Evolutionary conservation across 2,329 filamentous ascomycete genomes (phyloP), one percentile per base, ranked within the genome.

Genomic region (Sporothrix euskadiensis): DNA sequence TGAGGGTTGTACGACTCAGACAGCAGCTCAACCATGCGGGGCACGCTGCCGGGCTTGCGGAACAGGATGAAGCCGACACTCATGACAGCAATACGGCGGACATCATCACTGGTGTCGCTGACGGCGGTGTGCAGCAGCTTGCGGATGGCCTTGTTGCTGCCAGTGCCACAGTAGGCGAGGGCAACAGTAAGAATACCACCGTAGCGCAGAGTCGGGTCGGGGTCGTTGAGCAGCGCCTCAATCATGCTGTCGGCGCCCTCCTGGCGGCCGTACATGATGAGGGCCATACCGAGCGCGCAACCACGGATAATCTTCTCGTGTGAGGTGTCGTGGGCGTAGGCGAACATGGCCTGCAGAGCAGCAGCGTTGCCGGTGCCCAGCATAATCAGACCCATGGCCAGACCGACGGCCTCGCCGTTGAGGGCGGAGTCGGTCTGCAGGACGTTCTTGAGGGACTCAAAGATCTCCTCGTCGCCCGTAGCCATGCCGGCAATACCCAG

Each of bases 151-250:
- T 98, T 98, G 87, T 99, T 99, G 88, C 94, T 98, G 77, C 95
- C 93, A 56, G 93, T 98, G 73, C 96, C 96, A 80, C 95, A 98
- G 84, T 99, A 99, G 22, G 96, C 96, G 80, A 99, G 87, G 70
- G 96, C 96, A 73, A 99, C 93, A n/a, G 96, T 97, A 90, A 99
- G 94, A 82, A 99, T 97, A 85, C 96, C 96, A 81, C 96, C 96
- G 78, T 99, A 99, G 77, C 96, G 90, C 75, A 99, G 87, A 8
- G 94, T 95, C 77, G 96, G 94, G 80, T 99, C 95, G 0, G 96
- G 93, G 78, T 99, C 96, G 76, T 94, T 94, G 49, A 99, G 88
- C 1, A 99, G 90, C 66, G 93, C 94, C 80, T 97, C 95, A 77
- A 99, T 97, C 78, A 98, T 88, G 79, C 96, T 92, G 82, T 99